Conservation (phyloP, 305 asterid species). For the Striga hermonthica region DNA sequence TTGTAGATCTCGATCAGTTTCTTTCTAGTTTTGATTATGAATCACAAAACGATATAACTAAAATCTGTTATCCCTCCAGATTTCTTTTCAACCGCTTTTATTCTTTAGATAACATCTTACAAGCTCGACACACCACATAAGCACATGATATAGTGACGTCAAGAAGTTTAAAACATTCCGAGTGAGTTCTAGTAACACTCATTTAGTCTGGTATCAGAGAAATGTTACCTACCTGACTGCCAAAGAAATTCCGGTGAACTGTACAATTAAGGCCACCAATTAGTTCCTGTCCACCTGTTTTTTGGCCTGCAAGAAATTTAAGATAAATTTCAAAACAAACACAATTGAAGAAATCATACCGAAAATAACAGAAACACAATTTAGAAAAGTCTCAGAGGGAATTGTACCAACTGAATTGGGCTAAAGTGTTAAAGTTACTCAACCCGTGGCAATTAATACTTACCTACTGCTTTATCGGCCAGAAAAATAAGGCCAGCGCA, state of each 20-base stretch:
- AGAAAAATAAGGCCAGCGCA: constrained; percentile 95
- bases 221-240: constrained; percentile 70
- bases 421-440: constrained; percentile 6
- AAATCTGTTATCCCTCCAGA: not conserved
- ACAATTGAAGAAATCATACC: not conserved
- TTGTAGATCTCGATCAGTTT: not conserved
- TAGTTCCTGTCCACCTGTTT: constrained; percentile 89
- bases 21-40: constrained; percentile 1
- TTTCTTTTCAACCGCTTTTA: not conserved
- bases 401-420: constrained; percentile 2
- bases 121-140: constrained; percentile 16
- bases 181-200: constrained; percentile 1
- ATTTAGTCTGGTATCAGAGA: constrained; percentile 6
- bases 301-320: constrained; percentile 61
- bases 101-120: not conserved
- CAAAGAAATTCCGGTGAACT: constrained; percentile 91
- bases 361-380: constrained; percentile 3
- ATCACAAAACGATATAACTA: not conserved
- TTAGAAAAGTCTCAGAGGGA: not conserved
- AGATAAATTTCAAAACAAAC: constrained; percentile 30
- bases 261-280: constrained; percentile 91
- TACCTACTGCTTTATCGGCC: constrained; percentile 86
- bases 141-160: not conserved
- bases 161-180: constrained; percentile 3
- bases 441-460: constrained; percentile 28